Conservation (phyloP, 805 yeast species). For the Saccharomycopsis sp. region DNA sequence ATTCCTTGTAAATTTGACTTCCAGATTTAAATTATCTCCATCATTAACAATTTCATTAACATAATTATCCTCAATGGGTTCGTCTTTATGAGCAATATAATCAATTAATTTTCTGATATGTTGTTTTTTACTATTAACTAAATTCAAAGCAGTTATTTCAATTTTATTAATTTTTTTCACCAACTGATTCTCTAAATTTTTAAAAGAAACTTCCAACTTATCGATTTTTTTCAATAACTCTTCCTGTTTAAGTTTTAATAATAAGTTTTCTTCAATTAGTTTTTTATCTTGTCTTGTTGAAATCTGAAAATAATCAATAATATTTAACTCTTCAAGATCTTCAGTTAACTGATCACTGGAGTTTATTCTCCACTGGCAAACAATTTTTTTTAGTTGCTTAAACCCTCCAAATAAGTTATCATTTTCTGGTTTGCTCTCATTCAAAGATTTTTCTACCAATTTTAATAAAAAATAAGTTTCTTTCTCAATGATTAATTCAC, state of each 20-base stretch:
- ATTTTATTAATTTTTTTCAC: slow-evolving; percentile 3
- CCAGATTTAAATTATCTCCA: no score
- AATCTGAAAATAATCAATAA: background rate
- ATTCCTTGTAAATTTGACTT: no score
- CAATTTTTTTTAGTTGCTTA: background rate
- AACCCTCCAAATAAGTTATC: background rate
- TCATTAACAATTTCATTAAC: no score
- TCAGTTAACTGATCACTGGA: background rate
- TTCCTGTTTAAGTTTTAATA: background rate
- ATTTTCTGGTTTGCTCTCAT: no score
- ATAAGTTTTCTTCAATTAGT: background rate
- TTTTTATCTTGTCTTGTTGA: background rate
- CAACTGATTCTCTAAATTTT: background rate
- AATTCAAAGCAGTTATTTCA: slow-evolving; percentile 12
- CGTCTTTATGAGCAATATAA: no score
- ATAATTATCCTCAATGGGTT: no score
- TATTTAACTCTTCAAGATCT: background rate
- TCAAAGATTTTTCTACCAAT: background rate
- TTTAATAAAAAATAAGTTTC: background rate
- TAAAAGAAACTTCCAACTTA: background rate
- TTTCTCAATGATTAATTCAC: background rate
- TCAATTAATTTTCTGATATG: slow-evolving; percentile 18
- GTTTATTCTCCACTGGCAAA: slow-evolving; percentile 1
- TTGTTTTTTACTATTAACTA: slow-evolving; percentile 20
- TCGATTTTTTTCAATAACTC: background rate